Conservation (phyloP, 805 yeast species). For the Grigorovia humatica region DNA sequence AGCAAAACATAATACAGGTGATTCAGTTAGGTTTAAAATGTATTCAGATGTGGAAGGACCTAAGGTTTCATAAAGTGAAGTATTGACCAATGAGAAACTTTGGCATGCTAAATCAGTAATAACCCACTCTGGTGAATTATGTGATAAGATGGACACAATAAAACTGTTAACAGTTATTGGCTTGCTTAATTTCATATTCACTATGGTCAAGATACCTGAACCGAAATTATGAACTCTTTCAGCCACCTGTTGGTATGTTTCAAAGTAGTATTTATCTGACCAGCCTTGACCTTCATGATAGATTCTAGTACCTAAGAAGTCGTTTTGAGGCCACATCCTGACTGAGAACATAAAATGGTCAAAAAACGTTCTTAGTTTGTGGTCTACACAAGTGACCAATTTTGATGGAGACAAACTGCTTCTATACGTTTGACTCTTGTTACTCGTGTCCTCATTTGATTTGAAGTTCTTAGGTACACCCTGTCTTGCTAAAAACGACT, state of each 20-base stretch:
- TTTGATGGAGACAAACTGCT: conserved; percentile 29
- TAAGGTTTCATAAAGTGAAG: conserved; percentile 47
- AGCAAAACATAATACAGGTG: conserved; percentile 51
- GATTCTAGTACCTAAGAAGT: conserved; percentile 39
- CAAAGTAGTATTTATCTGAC: conserved; percentile 34
- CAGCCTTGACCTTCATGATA: conserved; percentile 29
- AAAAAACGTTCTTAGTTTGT: conserved; percentile 35
- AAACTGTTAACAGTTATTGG: conserved; percentile 31
- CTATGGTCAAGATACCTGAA: conserved; percentile 41
- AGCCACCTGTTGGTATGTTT: conserved; percentile 35
- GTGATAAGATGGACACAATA: conserved; percentile 45
- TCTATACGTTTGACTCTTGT: conserved; percentile 39
- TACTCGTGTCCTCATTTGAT: conserved; percentile 28
- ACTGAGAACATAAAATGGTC: conserved; percentile 36
- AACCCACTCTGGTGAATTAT: conserved; percentile 59
- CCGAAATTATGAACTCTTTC: conserved; percentile 40
- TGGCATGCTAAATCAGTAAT: conserved; percentile 59
- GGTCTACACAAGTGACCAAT: conserved; percentile 33
- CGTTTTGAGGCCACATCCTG: conserved; percentile 27
- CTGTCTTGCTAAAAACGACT: conserved; percentile 22
- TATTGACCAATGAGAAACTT: conserved; percentile 44
- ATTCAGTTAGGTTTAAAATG: conserved; percentile 49
- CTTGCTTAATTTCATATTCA: conserved; percentile 29
- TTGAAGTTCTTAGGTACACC: conserved; percentile 28
- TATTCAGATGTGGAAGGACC: conserved; percentile 54